Base-by-base conservation (phyloP, 129 eudicot genomes). In the Gnaphalium uliginosum region DNA sequence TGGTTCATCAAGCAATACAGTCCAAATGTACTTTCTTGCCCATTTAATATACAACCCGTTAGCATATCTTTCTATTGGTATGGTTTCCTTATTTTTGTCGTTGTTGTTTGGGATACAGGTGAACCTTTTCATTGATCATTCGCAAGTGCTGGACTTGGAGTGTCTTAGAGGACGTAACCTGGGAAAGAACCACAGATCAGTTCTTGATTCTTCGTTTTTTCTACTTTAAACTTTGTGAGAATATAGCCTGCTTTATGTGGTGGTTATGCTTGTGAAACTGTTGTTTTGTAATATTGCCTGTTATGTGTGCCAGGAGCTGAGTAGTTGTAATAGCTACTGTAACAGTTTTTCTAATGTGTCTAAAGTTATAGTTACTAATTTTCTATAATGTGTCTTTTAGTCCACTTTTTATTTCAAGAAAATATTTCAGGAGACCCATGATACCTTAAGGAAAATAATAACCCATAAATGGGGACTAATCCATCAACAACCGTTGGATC, bases 1-100 rank as follows among this genome's bases (percentile, higher is more conserved):
- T 94, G 98, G 98, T 94, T 94, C 79, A 66, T 94, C 32, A 87
- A 86, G 58, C 97, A 87, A 82, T 94, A 94, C 59, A 97, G 98
- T 71, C 93, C 97, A 13, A 88, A 79, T 84, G 97, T 93, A 88
- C 25, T 15, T 69, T 65, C 74, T 37, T 60, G 26, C 50, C 56
- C 68, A 4, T 78, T 37, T 63, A n/a, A 41, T 41, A 19, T 39
- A n/a, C 50, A 19, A 64, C 17, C 23, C 6, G 22, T 24, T 63
- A 10, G 56, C 53, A 8, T 7, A 14, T 13, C 59, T 26, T 59
- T 30, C 60, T 15, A 26, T 11, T 11, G 19, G 2, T 19, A 41
- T 58, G 70, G 66, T 61, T 21, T 3, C 17, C n/a, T 41, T 50
- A 53, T 41, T 6, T 58, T 21, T 21, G 25, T 18, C 1, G 0